Conservation (phyloP, 2,329 filamentous ascomycete genomes). For the Diplocarpon rosae region DNA sequence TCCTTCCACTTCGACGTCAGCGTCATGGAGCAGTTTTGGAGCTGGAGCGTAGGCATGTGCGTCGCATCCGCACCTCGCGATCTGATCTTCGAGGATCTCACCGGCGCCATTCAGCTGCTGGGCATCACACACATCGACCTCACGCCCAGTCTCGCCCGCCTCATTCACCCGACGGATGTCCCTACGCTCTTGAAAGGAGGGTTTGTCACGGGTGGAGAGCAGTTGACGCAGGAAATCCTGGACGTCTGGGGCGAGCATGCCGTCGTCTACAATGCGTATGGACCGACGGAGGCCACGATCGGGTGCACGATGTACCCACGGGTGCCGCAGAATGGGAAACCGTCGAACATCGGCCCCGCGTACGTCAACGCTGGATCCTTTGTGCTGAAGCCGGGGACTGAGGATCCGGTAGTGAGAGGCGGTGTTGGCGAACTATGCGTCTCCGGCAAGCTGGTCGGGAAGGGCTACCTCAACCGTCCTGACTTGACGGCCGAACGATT, state of each 20-base stretch:
- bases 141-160: conserved; percentile 73
- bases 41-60: conserved; percentile 81
- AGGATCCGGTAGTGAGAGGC: conserved; percentile 62
- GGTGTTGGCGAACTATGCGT: conserved; percentile 82
- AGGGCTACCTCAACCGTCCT: conserved; percentile 72
- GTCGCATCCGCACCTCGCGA: conserved; percentile 75
- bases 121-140: conserved; percentile 84
- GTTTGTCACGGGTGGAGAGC: conserved; percentile 88
- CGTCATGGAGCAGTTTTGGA: conserved; percentile 90
- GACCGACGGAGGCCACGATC: conserved; percentile 87
- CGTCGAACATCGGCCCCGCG: conserved; percentile 78
- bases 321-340: conserved; percentile 64
- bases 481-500: conserved; percentile 73
- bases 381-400: conserved; percentile 60
- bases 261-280: conserved; percentile 87
- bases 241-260: conserved; percentile 70
- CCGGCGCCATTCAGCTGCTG: conserved; percentile 58
- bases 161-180: conserved; percentile 69
- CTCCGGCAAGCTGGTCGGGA: conserved; percentile 76
- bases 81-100: conserved; percentile 73
- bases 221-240: conserved; percentile 78
- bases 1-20: conserved; percentile 93
- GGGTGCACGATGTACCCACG: conserved; percentile 84
- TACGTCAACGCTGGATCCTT: conserved; percentile 83
- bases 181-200: conserved; percentile 71